Evolutionary conservation across 2,329 filamentous ascomycete species (phyloP).

Genomic region (Aureobasidium sp.): DNA sequence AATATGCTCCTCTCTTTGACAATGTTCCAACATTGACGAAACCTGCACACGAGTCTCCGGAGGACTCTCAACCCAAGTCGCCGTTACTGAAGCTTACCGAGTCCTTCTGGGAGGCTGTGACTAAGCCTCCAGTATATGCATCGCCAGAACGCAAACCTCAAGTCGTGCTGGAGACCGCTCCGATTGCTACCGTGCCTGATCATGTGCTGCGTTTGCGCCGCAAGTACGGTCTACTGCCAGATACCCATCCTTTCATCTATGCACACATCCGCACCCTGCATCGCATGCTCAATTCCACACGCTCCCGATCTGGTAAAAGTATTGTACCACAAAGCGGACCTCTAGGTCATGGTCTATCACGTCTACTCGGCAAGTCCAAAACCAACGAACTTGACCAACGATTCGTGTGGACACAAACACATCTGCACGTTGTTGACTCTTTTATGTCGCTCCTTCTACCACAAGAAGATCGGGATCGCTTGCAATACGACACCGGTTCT

Average conservation of each 20-base stretch:
- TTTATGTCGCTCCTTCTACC: constrained; percentile 25
- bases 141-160: not conserved
- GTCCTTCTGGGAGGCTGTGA: constrained; percentile 23
- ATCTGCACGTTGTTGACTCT: constrained; percentile 22
- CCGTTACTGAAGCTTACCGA: constrained; percentile 16
- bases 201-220: constrained; percentile 17
- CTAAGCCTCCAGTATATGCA: constrained; percentile 2
- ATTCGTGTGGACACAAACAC: constrained; percentile 19
- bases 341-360: constrained; percentile 12
- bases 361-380: constrained; percentile 14
- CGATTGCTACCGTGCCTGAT: constrained; percentile 3
- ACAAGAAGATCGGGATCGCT: constrained; percentile 20
- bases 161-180: not conserved
- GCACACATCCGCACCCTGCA: constrained; percentile 29
- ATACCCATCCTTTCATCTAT: constrained; percentile 26
- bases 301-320: constrained; percentile 17
- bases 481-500: constrained; percentile 21
- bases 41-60: not conserved
- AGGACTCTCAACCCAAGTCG: not conserved
- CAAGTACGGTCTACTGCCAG: constrained; percentile 26
- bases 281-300: constrained; percentile 27
- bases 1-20: constrained; percentile 23
- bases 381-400: constrained; percentile 16
- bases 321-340: constrained; percentile 21
- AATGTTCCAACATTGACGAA: constrained; percentile 5